Percentiles rank a stretch among this genome's conserved stretches.
Conservation (phyloP, 768 basidiomycete species). For the Podaxis sp. region DNA sequence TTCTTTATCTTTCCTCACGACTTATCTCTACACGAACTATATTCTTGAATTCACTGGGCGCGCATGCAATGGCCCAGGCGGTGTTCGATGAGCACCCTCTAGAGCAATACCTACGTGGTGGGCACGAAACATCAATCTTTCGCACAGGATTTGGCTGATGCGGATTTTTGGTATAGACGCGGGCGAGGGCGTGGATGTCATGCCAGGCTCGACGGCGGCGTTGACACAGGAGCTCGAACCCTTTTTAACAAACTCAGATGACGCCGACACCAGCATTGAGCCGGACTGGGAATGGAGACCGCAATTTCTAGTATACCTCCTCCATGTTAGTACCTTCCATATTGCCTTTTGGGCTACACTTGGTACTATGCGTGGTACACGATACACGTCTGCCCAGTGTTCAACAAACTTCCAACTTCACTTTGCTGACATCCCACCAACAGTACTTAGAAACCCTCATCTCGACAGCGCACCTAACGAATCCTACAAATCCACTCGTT, state of each 20-base stretch:
- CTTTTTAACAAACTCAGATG: constrained; percentile 16
- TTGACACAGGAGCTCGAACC: constrained; percentile 38
- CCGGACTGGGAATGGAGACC: constrained; percentile 38
- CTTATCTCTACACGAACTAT: constrained; percentile 9
- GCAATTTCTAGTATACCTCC: constrained; percentile 28
- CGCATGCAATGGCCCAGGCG: constrained; percentile 66
- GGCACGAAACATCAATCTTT: constrained; percentile 17
- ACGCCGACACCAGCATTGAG: constrained; percentile 25
- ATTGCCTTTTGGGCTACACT: background rate
- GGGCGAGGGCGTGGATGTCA: constrained; percentile 49
- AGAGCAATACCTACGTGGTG: constrained; percentile 69
- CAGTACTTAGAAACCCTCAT: constrained; percentile 40
- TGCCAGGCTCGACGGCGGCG: constrained; percentile 53
- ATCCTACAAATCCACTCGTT: constrained; percentile 49
- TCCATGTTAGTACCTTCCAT: constrained; percentile 35
- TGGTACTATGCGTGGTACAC: background rate
- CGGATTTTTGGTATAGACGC: constrained; percentile 41
- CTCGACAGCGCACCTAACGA: constrained; percentile 30
- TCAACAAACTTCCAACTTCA: background rate
- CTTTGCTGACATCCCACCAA: constrained; percentile 3
- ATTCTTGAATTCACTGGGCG: background rate
- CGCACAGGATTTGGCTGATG: background rate
- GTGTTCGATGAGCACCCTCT: constrained; percentile 77
- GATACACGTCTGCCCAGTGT: background rate
- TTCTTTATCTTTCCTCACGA: constrained; percentile 11